Percentiles rank a stretch among this genome's conserved stretches.
Evolutionary conservation across 768 basidiomycete species (phyloP).

Genomic region (Amanita rubescens): DNA sequence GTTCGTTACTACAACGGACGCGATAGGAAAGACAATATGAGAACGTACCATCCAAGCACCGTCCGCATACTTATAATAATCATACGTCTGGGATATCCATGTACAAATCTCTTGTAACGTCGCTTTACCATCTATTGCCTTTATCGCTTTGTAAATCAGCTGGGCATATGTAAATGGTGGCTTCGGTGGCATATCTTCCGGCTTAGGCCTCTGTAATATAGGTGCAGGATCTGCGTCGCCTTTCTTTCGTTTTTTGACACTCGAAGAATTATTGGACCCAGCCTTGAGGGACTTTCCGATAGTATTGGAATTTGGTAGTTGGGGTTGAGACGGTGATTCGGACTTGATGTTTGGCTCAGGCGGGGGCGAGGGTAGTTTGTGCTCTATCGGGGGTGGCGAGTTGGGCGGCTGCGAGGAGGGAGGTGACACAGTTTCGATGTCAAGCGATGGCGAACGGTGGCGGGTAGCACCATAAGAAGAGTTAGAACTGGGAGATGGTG

Average conservation of each 20-base stretch:
- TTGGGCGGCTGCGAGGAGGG: constrained; percentile 75
- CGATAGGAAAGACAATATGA: background rate
- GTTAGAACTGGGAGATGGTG: constrained; percentile 72
- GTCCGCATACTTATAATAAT: constrained; percentile 85
- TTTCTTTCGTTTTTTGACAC: constrained; percentile 72
- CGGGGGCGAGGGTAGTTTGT: constrained; percentile 31
- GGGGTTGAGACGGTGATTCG: constrained; percentile 33
- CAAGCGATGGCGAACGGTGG: constrained; percentile 72
- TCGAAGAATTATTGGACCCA: constrained; percentile 9
- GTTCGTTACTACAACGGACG: background rate
- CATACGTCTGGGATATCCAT: constrained; percentile 85
- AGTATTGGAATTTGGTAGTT: constrained; percentile 57
- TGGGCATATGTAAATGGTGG: constrained; percentile 89
- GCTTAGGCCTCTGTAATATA: constrained; percentile 37
- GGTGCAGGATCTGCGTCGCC: constrained; percentile 35
- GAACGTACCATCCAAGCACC: constrained; percentile 85
- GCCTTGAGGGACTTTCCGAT: constrained; percentile 41
- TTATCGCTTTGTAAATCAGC: constrained; percentile 85
- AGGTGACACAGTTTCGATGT: constrained; percentile 76
- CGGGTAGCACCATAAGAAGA: constrained; percentile 48
- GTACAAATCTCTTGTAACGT: constrained; percentile 87
- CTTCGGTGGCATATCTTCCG: constrained; percentile 80
- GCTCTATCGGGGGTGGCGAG: constrained; percentile 49
- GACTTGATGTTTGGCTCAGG: constrained; percentile 13
- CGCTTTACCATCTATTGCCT: constrained; percentile 74